Percentiles rank a stretch among this genome's conserved stretches.
These are phyloP conservation scores for Melaleuca alternifolia DNA, from an alignment of 345 rosid genomes.

Conservation along the genomic window DNA sequence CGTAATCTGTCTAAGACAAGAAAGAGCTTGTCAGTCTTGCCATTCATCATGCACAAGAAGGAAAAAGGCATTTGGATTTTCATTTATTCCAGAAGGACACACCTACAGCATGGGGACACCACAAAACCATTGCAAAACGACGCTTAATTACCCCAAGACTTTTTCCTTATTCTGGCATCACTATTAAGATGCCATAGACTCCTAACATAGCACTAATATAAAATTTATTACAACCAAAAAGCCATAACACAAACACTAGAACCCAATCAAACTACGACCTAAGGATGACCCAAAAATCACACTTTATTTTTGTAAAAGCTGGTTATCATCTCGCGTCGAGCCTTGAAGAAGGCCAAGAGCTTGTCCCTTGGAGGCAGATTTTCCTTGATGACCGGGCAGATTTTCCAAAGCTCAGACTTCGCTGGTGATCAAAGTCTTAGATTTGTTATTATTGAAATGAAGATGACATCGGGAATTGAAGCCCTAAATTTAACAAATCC, in stretches of 20 bases:
- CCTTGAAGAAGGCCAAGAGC: constrained; percentile 4
- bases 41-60: too few relatives aligned
- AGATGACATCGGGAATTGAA: not conserved
- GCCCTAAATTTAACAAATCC: not conserved
- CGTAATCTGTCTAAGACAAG: too few relatives aligned
- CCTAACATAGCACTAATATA: not conserved
- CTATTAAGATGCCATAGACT: too few relatives aligned
- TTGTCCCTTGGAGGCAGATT: constrained; percentile 28
- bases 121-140: too few relatives aligned
- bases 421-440: not conserved
- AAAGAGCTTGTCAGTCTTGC: too few relatives aligned
- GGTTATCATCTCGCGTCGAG: not conserved
- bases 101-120: too few relatives aligned
- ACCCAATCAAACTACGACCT: too few relatives aligned
- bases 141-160: not conserved
- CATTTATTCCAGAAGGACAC: too few relatives aligned
- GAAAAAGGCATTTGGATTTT: too few relatives aligned
- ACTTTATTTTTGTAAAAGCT: not conserved
- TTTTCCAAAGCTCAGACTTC: not conserved
- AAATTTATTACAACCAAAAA: too few relatives aligned
- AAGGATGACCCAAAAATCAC: not conserved
- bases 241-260: too few relatives aligned
- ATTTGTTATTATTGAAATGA: not conserved
- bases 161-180: not conserved
- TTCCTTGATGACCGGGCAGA: constrained; percentile 17